phyloP scores from a whole-genome alignment of 352 stramenopile genomes.

The Pseudoperonospora humuli region DNA sequence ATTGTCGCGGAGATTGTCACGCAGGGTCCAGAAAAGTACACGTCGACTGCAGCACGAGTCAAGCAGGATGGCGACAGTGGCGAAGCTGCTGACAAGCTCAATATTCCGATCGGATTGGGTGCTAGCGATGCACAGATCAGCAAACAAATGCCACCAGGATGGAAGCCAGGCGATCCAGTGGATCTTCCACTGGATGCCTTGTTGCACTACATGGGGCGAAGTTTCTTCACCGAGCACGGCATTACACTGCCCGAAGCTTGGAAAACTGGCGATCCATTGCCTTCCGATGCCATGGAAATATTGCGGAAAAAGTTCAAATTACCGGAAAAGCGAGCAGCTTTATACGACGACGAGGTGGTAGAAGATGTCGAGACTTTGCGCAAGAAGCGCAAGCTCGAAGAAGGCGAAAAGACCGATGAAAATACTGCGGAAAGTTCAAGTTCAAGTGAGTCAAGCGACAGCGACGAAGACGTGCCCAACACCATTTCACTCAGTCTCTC shows the following conservation, averaged over 20 bases:
- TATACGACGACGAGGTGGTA: constrained; percentile 74
- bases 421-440: constrained; percentile 32
- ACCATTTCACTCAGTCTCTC: constrained; percentile 72
- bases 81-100: constrained; percentile 31
- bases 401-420: constrained; percentile 28
- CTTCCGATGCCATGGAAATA: constrained; percentile 64
- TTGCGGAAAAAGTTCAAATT: constrained; percentile 77
- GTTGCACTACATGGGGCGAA: constrained; percentile 72
- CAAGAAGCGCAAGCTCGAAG: constrained; percentile 63
- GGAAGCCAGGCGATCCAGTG: constrained; percentile 73
- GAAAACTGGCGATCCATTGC: constrained; percentile 62
- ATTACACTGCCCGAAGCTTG: constrained; percentile 61
- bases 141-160: constrained; percentile 69
- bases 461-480: constrained; percentile 46
- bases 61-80: constrained; percentile 24
- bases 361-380: constrained; percentile 55
- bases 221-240: constrained; percentile 66
- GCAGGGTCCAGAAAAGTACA: constrained; percentile 57
- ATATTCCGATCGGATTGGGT: constrained; percentile 61
- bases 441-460: constrained; percentile 49
- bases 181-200: constrained; percentile 70
- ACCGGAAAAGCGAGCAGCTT: constrained; percentile 48
- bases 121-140: constrained; percentile 64
- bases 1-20: constrained; percentile 78
- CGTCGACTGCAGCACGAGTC: constrained; percentile 31